Evolutionary conservation across 2,329 filamentous ascomycete species (phyloP), one percentile per base, ranked within the genome.

Genomic region (Polytolypa hystricis): DNA sequence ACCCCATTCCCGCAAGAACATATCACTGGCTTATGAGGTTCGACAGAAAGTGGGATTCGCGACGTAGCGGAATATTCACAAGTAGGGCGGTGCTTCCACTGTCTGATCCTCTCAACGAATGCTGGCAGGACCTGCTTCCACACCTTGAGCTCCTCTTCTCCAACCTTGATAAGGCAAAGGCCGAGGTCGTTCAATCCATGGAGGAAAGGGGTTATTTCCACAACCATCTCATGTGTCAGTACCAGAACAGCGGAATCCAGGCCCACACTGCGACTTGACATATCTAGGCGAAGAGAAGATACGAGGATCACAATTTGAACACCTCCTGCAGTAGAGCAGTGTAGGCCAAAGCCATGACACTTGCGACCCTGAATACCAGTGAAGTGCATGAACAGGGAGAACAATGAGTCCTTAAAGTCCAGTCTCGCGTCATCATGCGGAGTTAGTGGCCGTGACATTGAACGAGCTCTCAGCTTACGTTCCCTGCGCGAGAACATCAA

Each of bases 41-140:
- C 49, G 4, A 42, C 28, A 2, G 51, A 50, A 2, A 57, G 30
- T 18, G 49, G 52, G 5, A 56, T 49, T n/a, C 43, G 35, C 11
- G 37, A 33, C 4, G 37, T 21, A 2, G 5, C 16, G 3, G 21
- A 36, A 41, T 60, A 61, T 31, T 54, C 48, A 43, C 62, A 66
- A 3, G 42, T 39, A 1, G 43, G 8, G 9, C 38, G 37, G 39
- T 66, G 62, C 16, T 47, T 43, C 61, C 60, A 65, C 5, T 41
- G 41, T 5, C 61, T 52, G 36, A 60, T 64, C n/a, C 62, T 56
- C 36, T 62, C 58, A 12, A 47, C 49, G 25, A 52, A 49, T 4
- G 56, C 52, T 1, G 56, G 52, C 2, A 60, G 35, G 3, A 53
- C 39, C 19, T 47, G 42, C 28, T 53, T 55, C 58, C 58, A 61